phyloP scores from a whole-genome alignment of 2,329 filamentous ascomycete species.

The Hansfordia pulvinata region DNA sequence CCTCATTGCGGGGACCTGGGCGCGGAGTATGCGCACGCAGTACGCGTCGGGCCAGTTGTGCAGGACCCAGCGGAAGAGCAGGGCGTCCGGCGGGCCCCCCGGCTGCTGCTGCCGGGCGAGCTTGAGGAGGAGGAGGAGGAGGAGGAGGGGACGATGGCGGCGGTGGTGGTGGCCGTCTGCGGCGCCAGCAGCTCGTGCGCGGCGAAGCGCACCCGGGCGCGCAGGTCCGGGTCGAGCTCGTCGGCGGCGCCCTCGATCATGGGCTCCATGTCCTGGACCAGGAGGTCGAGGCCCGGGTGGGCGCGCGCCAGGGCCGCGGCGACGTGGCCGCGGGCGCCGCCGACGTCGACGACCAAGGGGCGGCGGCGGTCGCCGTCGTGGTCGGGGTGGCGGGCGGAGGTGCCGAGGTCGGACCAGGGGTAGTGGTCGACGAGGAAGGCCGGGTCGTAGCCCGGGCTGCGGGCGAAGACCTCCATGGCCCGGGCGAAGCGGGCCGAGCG shows the following conservation, averaged over 20 bases:
- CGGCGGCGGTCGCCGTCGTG: no score
- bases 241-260: conserved; percentile 6
- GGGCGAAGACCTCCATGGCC: conserved; percentile 1
- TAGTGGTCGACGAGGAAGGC: conserved; percentile 3
- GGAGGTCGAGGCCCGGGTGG: conserved; percentile 13
- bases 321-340: conserved; percentile 13
- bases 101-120: no score
- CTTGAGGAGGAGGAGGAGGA: no score
- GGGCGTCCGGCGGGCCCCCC: no score
- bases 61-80: conserved; percentile 27
- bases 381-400: no score
- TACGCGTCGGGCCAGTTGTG: conserved; percentile 30
- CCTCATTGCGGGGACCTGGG: conserved; percentile 22
- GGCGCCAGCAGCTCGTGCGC: conserved; percentile 9
- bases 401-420: conserved; percentile 2
- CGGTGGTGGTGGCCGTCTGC: conserved; percentile 12
- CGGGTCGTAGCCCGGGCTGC: conserved; percentile 2
- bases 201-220: conserved; percentile 5
- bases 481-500: not conserved
- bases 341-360: conserved; percentile 9
- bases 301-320: conserved; percentile 11
- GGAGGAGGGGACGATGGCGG: no score
- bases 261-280: conserved; percentile 19
- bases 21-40: conserved; percentile 15
- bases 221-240: conserved; percentile 5